A percentile compares a stretch with the other conserved stretches of the same genome.
Evolutionary conservation across 805 yeast genomes (phyloP).

Genomic region (Yarrowia porcina): DNA sequence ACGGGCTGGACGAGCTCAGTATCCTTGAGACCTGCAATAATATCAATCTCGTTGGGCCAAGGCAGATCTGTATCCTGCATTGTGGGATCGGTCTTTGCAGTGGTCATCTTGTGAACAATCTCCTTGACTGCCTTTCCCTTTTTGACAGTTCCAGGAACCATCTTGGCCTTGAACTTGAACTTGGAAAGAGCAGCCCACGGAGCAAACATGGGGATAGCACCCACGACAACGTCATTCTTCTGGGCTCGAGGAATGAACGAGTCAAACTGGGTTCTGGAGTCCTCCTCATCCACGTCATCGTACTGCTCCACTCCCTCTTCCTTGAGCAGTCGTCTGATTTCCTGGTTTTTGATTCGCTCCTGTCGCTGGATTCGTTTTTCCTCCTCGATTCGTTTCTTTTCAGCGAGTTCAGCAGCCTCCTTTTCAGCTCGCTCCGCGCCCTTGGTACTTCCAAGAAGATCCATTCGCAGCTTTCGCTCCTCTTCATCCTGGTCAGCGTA

Average conservation of each 20-base stretch:
- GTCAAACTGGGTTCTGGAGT: conserved; percentile 44
- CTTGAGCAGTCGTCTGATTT: conserved; percentile 44
- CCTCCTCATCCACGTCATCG: conserved; percentile 37
- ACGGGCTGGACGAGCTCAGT: conserved; percentile 64
- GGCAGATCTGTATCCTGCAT: conserved; percentile 53
- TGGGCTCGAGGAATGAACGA: conserved; percentile 35
- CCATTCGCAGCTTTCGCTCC: conserved; percentile 70
- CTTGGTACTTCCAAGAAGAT: conserved; percentile 79
- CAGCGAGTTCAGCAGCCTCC: conserved; percentile 39
- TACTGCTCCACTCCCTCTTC: conserved; percentile 38
- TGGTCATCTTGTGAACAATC: conserved; percentile 54
- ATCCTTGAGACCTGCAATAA: conserved; percentile 55
- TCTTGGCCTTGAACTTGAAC: conserved; percentile 74
- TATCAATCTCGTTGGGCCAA: conserved; percentile 67
- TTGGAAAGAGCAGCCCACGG: conserved; percentile 83
- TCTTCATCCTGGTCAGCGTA: conserved; percentile 92
- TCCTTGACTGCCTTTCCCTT: conserved; percentile 85
- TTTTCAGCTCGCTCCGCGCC: conserved; percentile 43
- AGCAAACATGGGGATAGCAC: conserved; percentile 81
- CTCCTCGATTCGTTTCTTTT: conserved; percentile 41
- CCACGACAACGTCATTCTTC: conserved; percentile 51
- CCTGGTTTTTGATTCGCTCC: conserved; percentile 44
- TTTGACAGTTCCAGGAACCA: conserved; percentile 75
- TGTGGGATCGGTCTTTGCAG: conserved; percentile 36
- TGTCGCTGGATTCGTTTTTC: conserved; percentile 39